A percentile compares a stretch with the other conserved stretches of the same genome.
Conservation (phyloP, 148 eudicot genomes). For the Mesembryanthemum crystallinum region DNA sequence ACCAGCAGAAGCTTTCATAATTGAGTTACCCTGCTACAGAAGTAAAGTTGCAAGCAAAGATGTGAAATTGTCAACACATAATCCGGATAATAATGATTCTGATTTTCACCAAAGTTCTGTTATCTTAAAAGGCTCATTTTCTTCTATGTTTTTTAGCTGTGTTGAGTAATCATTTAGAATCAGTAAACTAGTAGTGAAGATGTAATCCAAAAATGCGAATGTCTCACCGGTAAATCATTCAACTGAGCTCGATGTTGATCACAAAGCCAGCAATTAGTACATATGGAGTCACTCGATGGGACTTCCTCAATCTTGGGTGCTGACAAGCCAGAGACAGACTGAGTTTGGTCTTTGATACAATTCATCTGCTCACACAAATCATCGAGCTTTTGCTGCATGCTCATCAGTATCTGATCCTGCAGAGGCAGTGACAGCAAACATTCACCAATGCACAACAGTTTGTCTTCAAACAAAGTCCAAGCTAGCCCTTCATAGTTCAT, state of each 20-base stretch:
- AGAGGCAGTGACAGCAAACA: not conserved
- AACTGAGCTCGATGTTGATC: slow-evolving; percentile 47
- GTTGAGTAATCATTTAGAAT: not conserved
- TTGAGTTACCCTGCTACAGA: slow-evolving; percentile 36
- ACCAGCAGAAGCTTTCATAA: slow-evolving; percentile 29
- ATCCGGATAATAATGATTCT: too few relatives aligned
- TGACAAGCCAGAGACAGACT: slow-evolving; percentile 16
- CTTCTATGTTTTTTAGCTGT: not conserved
- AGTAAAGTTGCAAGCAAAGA: too few relatives aligned
- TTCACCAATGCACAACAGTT: not conserved
- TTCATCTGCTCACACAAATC: slow-evolving; percentile 66
- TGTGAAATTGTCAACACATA: too few relatives aligned
- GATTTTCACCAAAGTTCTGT: too few relatives aligned
- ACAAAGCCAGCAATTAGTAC: slow-evolving; percentile 56
- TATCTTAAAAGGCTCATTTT: too few relatives aligned
- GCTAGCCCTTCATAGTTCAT: not conserved
- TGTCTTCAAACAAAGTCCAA: not conserved
- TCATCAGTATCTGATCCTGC: slow-evolving; percentile 72
- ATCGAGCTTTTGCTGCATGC: slow-evolving; percentile 92
- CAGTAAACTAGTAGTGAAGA: not conserved
- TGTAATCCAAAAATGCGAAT: not conserved
- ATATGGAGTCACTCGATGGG: slow-evolving; percentile 21
- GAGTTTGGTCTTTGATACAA: slow-evolving; percentile 54
- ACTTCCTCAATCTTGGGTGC: slow-evolving; percentile 21
- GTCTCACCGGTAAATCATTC: slow-evolving; percentile 38